phyloP scores from a whole-genome alignment of 805 yeast species.

The Candida ortonii region DNA sequence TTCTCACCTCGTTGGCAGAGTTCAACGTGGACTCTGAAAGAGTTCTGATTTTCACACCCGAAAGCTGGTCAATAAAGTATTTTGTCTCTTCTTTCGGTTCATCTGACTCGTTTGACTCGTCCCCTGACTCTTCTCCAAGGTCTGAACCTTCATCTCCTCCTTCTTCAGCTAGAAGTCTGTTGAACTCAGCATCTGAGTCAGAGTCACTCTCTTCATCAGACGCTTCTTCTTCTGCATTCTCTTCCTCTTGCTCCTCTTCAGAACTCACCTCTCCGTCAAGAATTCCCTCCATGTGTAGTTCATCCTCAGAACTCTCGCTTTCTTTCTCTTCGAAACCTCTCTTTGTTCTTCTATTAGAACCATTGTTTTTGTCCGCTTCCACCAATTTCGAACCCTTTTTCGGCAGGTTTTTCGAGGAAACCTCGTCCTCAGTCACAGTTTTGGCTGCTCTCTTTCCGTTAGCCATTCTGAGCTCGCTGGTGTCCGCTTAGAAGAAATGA shows the following conservation, averaged over 20 bases:
- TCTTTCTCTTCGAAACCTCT: conserved; percentile 12
- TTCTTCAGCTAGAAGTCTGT: conserved; percentile 8
- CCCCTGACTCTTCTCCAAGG: conserved; percentile 39
- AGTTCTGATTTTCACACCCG: conserved; percentile 52
- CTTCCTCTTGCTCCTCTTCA: conserved; percentile 27
- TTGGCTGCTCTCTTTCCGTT: too few relatives aligned
- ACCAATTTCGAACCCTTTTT: background rate
- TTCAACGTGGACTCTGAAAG: conserved; percentile 38
- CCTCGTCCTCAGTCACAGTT: too few relatives aligned
- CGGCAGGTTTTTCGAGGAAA: background rate
- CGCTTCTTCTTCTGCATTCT: conserved; percentile 22
- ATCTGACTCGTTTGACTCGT: conserved; percentile 38
- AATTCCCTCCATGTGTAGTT: conserved; percentile 33
- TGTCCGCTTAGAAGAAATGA: too few relatives aligned
- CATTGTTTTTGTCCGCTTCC: conserved; percentile 6
- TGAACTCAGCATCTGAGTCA: conserved; percentile 15
- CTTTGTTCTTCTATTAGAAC: conserved; percentile 9
- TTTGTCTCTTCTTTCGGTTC: conserved; percentile 51
- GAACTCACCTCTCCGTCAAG: conserved; percentile 44
- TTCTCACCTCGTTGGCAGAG: conserved; percentile 35
- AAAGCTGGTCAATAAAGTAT: conserved; percentile 52
- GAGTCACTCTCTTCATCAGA: conserved; percentile 22
- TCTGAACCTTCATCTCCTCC: conserved; percentile 49
- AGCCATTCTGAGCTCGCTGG: too few relatives aligned
- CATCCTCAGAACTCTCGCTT: conserved; percentile 23